These are phyloP conservation scores for Cladosporium halotolerans DNA, from an alignment of 2,329 filamentous ascomycete species.

Conservation along the genomic window DNA sequence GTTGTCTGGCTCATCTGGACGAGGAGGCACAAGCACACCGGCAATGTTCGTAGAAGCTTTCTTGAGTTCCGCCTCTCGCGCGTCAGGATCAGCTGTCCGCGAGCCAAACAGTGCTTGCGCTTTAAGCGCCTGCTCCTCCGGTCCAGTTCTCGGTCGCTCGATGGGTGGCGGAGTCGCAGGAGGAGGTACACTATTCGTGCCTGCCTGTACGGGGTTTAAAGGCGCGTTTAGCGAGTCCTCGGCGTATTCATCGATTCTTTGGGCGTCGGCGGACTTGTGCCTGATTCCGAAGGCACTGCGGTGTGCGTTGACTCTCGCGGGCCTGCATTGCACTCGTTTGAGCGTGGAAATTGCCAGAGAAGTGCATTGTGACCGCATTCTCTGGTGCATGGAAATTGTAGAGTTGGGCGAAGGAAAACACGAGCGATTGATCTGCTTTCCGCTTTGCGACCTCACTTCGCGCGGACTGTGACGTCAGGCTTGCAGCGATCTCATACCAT, in stretches of 20 bases:
- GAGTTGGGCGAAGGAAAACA: background rate
- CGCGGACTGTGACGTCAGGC: background rate
- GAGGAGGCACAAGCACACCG: constrained; percentile 75
- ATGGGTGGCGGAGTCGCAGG: constrained; percentile 3
- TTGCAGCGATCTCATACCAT: too few species aligned
- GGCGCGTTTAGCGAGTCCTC: constrained; percentile 5
- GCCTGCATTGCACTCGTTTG: background rate
- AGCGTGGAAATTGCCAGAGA: constrained; percentile 7
- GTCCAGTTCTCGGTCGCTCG: constrained; percentile 22
- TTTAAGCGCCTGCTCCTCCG: constrained; percentile 50
- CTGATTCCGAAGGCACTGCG: constrained; percentile 2
- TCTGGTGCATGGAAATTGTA: background rate
- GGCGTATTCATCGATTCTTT: constrained; percentile 5
- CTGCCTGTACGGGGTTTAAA: constrained; percentile 4
- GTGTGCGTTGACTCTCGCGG: background rate
- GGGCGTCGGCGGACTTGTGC: background rate
- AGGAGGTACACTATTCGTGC: background rate
- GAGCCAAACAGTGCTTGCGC: constrained; percentile 76
- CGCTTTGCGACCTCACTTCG: background rate
- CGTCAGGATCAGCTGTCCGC: constrained; percentile 61
- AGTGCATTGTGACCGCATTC: constrained; percentile 11
- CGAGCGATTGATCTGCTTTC: background rate
- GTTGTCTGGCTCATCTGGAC: constrained; percentile 86
- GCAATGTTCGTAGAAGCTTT: constrained; percentile 57
- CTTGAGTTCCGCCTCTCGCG: constrained; percentile 51